Conservation (phyloP, 23 red algal genomes). For the Cyanidioschyzon merolae region DNA sequence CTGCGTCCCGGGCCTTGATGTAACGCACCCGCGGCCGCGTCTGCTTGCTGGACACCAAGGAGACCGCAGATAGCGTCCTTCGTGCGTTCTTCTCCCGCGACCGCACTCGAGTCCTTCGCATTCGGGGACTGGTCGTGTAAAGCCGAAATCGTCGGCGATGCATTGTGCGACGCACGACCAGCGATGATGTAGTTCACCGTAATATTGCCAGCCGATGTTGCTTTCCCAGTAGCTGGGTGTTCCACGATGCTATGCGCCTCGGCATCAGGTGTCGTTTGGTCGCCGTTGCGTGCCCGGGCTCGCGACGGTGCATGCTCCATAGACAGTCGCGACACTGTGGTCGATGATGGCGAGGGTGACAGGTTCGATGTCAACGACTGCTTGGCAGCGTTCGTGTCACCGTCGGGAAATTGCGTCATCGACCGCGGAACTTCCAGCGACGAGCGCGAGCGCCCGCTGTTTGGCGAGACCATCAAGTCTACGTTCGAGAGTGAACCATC, state of each 20-base stretch:
- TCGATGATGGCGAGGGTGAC: neutral
- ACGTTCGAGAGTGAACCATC: slow-evolving; percentile 56
- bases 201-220: neutral
- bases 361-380: neutral
- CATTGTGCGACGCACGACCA: neutral
- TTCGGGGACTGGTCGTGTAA: too few species aligned
- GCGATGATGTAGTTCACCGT: neutral
- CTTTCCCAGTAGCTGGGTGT: too few species aligned
- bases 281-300: too few species aligned
- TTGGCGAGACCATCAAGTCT: slow-evolving; percentile 27
- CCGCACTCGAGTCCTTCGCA: too few species aligned
- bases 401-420: neutral
- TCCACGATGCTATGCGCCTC: too few species aligned
- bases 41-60: too few species aligned
- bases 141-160: neutral
- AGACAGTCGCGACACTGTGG: neutral
- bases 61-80: too few species aligned
- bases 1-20: too few species aligned
- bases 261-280: too few species aligned
- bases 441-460: neutral
- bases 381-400: neutral
- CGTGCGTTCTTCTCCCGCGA: too few species aligned
- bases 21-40: too few species aligned
- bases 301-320: neutral
- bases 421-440: neutral